Evolutionary conservation across 495 filamentous ascomycete species (phyloP), one percentile per base, ranked within the genome.

Genomic region (Hypomontagnella submonticulosa): DNA sequence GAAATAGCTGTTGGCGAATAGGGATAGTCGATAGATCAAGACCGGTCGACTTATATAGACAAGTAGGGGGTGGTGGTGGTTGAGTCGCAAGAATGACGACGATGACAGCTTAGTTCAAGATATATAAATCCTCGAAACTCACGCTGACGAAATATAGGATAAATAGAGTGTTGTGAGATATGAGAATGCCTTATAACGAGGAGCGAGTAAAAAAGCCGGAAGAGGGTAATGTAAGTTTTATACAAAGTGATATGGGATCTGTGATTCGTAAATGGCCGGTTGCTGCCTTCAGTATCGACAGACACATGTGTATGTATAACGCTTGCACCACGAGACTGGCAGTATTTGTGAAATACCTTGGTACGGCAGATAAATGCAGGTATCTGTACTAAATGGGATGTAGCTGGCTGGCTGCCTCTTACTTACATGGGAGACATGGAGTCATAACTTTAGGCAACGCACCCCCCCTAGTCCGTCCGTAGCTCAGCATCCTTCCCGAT

Each of bases 381-480:
- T 64, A 61, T 65, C 59, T 53, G 58, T 54, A 52, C 62, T 62
- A 56, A 50, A 55, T 54, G 42, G 8, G 15, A 63, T 65, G 63
- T 63, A 64, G 48, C 46, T 50, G 32, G 57, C 56, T 57, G 40
- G 71, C 32, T 72, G 71, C 69, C 69, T 73, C 65, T 70, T 38
- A 61, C n/a, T n/a, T n/a, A n/a, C n/a, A n/a, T n/a, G n/a, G n/a
- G n/a, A n/a, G n/a, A n/a, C 59, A 70, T 61, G 50, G 71, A 71
- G 71, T 70, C 69, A 70, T 72, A 59, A 55, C 47, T 70, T 52
- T 59, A 74, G 71, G 71, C 71, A 74, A 59, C 71, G 57, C 38
- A 33, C 34, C 56, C 68, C 47, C 68, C 47, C 50, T 42, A 50
- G 53, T 56, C 46, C 38, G 20, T 46, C 23, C 23, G 23, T 6